Evolutionary conservation across 768 basidiomycete genomes (phyloP).

Genomic region (Rhizopogon vesiculosus): DNA sequence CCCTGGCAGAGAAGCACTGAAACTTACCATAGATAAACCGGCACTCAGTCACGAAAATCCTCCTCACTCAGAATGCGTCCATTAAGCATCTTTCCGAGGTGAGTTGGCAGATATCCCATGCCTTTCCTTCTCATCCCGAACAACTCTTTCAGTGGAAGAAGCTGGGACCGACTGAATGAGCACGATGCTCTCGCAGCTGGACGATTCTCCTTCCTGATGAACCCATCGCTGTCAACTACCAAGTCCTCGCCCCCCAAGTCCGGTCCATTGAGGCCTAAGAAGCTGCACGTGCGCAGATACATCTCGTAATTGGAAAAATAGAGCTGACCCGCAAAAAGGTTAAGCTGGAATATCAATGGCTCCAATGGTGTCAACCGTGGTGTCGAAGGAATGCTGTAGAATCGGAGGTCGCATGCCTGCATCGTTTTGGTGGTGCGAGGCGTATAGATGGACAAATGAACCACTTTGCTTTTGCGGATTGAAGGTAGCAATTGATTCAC

Average conservation of each 20-base stretch:
- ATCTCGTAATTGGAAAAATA: slow-evolving; percentile 23
- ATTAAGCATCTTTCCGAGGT: slow-evolving; percentile 36
- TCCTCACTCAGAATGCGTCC: slow-evolving; percentile 17
- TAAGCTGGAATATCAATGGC: slow-evolving; percentile 16
- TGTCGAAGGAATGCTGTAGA: slow-evolving; percentile 7
- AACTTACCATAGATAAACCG: not conserved
- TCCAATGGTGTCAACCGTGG: not conserved
- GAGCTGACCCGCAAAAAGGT: slow-evolving; percentile 29
- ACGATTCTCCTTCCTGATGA: slow-evolving; percentile 14
- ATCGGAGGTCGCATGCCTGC: slow-evolving; percentile 28
- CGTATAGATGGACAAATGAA: slow-evolving; percentile 39
- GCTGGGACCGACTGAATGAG: slow-evolving; percentile 6
- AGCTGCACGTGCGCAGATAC: slow-evolving; percentile 22
- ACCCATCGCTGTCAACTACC: slow-evolving; percentile 13
- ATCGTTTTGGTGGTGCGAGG: slow-evolving; percentile 31
- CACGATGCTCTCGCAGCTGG: not conserved
- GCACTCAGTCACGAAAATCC: slow-evolving; percentile 17
- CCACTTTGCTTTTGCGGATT: slow-evolving; percentile 27
- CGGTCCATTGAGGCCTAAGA: slow-evolving; percentile 20
- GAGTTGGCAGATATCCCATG: slow-evolving; percentile 29
- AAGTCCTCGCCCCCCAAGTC: slow-evolving; percentile 8
- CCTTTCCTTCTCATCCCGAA: slow-evolving; percentile 36
- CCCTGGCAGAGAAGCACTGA: not conserved
- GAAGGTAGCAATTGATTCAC: slow-evolving; percentile 31
- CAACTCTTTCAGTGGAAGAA: slow-evolving; percentile 25